Conservation (phyloP, 2,329 filamentous ascomycete genomes). For the Sporothrix variecibatus region DNA sequence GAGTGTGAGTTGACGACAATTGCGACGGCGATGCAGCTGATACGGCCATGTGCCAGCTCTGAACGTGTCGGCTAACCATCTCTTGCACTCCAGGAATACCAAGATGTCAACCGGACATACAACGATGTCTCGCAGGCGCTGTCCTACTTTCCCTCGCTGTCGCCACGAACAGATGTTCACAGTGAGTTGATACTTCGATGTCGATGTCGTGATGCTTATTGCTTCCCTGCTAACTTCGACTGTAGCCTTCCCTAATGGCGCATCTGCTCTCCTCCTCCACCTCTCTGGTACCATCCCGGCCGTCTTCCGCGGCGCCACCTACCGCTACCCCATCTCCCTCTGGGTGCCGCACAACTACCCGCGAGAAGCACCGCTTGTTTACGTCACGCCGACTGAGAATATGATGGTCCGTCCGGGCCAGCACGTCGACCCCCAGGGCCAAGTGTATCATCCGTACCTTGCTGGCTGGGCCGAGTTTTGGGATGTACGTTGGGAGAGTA, state of each 20-base stretch:
- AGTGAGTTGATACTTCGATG: conserved; percentile 57
- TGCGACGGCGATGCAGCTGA: neutral
- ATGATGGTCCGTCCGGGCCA: conserved; percentile 92
- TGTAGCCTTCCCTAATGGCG: conserved; percentile 83
- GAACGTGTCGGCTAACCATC: neutral
- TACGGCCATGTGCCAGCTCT: neutral
- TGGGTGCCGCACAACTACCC: conserved; percentile 95
- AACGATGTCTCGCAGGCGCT: conserved; percentile 85
- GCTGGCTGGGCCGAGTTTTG: conserved; percentile 86
- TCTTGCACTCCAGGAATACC: conserved; percentile 70
- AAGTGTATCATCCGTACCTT: conserved; percentile 93
- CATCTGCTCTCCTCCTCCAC: conserved; percentile 81
- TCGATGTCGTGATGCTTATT: too few relatives aligned
- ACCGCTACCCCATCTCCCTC: conserved; percentile 87
- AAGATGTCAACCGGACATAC: conserved; percentile 89
- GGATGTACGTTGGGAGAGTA: conserved; percentile 67
- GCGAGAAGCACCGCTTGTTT: conserved; percentile 78
- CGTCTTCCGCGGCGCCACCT: conserved; percentile 81
- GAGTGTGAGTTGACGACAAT: conserved; percentile 54
- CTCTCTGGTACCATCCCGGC: conserved; percentile 90
- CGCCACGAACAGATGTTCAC: conserved; percentile 90
- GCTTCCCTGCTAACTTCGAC: conserved; percentile 16
- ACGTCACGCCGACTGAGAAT: conserved; percentile 82
- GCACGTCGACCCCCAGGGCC: conserved; percentile 90
- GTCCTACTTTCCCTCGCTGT: conserved; percentile 74